phyloP scores from a whole-genome alignment of 2,329 filamentous ascomycete species.

The Atkinsonella hypoxylon region DNA sequence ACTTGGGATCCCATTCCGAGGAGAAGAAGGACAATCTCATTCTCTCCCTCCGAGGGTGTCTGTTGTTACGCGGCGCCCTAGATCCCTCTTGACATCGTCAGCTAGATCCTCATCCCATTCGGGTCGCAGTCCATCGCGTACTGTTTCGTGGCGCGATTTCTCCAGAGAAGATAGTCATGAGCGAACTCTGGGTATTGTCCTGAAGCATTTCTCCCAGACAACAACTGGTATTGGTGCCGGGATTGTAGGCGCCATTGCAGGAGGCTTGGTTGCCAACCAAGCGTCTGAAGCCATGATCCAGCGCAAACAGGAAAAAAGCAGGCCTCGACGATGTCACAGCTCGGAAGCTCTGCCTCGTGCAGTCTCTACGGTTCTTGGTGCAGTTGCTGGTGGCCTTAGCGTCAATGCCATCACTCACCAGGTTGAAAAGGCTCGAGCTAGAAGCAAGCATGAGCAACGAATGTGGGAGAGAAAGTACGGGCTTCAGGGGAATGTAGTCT shows the following conservation, averaged over 20 bases:
- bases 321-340: conserved; percentile 13
- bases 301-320: conserved; percentile 16
- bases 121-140: conserved; percentile 10
- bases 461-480: conserved; percentile 23
- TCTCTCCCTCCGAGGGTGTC: neutral
- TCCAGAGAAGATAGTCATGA: conserved; percentile 5
- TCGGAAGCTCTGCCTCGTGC: conserved; percentile 20
- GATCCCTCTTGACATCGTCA: conserved; percentile 1
- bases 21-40: neutral
- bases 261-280: conserved; percentile 40
- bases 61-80: neutral
- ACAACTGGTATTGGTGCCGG: conserved; percentile 37
- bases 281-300: conserved; percentile 29
- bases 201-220: conserved; percentile 36
- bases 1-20: neutral
- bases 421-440: conserved; percentile 26
- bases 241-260: conserved; percentile 41
- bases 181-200: conserved; percentile 29
- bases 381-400: conserved; percentile 41
- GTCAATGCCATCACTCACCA: conserved; percentile 38
- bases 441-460: conserved; percentile 20
- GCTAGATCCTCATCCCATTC: conserved; percentile 17
- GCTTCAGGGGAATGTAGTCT: conserved; percentile 15
- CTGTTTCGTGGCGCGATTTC: conserved; percentile 4
- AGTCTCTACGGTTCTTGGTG: conserved; percentile 41